Conservation (phyloP, 2,329 filamentous ascomycete genomes). For the Cryoendolithus antarcticus region DNA sequence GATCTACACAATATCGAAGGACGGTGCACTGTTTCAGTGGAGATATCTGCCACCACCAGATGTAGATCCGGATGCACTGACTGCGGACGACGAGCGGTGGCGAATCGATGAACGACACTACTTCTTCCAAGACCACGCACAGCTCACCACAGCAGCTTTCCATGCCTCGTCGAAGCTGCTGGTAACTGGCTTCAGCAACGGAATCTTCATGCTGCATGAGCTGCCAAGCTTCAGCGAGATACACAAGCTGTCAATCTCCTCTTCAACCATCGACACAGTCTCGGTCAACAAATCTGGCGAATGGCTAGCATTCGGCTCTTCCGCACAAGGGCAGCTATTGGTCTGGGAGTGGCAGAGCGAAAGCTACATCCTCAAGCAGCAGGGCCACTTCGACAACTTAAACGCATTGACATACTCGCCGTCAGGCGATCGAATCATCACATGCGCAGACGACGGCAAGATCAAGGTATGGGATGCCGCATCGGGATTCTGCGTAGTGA, state of each 20-base stretch:
- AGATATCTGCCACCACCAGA: conserved; percentile 55
- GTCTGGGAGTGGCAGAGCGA: conserved; percentile 99
- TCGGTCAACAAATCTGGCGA: conserved; percentile 90
- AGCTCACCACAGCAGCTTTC: conserved; percentile 80
- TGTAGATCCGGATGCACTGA: conserved; percentile 38
- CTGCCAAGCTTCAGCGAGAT: conserved; percentile 93
- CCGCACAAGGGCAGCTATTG: conserved; percentile 81
- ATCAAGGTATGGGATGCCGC: conserved; percentile 97
- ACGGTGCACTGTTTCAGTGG: conserved; percentile 94
- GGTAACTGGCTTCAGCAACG: conserved; percentile 96
- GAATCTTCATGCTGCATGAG: conserved; percentile 87
- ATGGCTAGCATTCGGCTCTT: conserved; percentile 94
- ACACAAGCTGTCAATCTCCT: conserved; percentile 85
- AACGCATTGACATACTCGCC: conserved; percentile 88
- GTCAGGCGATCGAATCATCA: conserved; percentile 85
- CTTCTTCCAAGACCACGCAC: conserved; percentile 82
- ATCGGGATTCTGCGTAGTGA: conserved; percentile 95
- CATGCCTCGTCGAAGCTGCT: conserved; percentile 79
- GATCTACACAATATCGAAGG: conserved; percentile 92
- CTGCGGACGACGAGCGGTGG: conserved; percentile 65
- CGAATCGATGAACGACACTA: conserved; percentile 83
- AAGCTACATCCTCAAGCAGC: conserved; percentile 96
- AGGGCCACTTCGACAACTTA: conserved; percentile 93
- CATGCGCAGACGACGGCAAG: conserved; percentile 90
- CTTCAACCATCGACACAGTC: conserved; percentile 91